These are phyloP conservation scores for Eragrostis nindensis DNA, from an alignment of 176 grass and related monocot genomes.

Conservation along the genomic window DNA sequence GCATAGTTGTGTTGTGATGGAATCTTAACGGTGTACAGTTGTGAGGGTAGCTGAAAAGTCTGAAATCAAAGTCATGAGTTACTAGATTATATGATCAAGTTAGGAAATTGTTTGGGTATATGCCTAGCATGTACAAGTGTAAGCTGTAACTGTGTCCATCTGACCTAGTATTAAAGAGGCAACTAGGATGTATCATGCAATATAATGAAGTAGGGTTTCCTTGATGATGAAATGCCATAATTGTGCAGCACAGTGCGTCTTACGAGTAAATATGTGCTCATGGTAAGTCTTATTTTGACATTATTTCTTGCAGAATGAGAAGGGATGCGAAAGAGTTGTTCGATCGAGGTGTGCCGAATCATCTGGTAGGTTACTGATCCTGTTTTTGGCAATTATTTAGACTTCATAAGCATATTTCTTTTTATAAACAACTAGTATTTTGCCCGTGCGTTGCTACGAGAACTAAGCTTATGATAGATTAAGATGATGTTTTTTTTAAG, in stretches of 20 bases:
- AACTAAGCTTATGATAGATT: too few species aligned
- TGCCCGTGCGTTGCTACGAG: too few species aligned
- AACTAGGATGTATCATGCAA: not conserved
- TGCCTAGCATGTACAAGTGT: not conserved
- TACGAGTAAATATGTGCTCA: not conserved
- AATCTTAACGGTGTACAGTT: not conserved
- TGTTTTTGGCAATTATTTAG: constrained; percentile 10
- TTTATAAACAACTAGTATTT: not conserved
- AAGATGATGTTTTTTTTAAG: too few species aligned
- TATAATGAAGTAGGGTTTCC: not conserved
- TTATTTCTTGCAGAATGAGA: constrained; percentile 53
- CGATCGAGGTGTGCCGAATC: constrained; percentile 59
- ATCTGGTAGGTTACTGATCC: constrained; percentile 61
- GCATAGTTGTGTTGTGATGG: not conserved
- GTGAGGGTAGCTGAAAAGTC: not conserved
- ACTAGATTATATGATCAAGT: constrained; percentile 5
- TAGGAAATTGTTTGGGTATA: not conserved
- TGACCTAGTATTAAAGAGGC: not conserved
- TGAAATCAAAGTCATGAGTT: constrained; percentile 4
- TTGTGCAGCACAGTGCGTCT: constrained; percentile 12
- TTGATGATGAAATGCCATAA: not conserved
- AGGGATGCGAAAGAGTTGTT: constrained; percentile 33
- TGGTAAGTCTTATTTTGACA: constrained; percentile 19
- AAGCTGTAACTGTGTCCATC: not conserved
- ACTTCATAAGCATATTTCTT: not conserved